These are phyloP conservation scores for Diospyros kaki DNA, from an alignment of 148 eudicot genomes.

Conservation along the genomic window DNA sequence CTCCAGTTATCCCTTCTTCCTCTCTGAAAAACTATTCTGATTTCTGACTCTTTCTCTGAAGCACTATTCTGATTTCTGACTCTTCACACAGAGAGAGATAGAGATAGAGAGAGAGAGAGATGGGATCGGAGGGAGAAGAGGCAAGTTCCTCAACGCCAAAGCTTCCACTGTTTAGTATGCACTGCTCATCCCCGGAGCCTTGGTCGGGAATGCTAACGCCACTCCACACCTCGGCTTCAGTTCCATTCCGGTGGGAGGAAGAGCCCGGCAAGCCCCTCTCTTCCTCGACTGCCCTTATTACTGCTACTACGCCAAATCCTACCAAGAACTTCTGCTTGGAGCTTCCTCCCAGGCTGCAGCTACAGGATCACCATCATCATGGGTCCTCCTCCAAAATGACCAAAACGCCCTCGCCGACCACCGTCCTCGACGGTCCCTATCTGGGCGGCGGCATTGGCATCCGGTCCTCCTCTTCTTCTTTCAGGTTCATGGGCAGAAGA, in stretches of 20 bases:
- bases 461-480: constrained; percentile 30
- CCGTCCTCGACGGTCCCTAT: constrained; percentile 56
- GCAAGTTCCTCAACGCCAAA: constrained; percentile 12
- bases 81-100: background rate
- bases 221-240: constrained; percentile 53
- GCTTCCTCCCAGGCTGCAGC: constrained; percentile 53
- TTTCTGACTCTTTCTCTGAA: too few species aligned
- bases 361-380: too few species aligned
- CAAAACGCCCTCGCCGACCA: constrained; percentile 68
- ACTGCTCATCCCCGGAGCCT: background rate
- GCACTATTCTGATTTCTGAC: too few species aligned
- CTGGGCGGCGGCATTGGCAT: constrained; percentile 20
- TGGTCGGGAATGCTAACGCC: constrained; percentile 31
- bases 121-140: constrained; percentile 33
- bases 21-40: background rate
- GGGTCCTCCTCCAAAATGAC: constrained; percentile 17
- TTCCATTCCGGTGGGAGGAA: constrained; percentile 85
- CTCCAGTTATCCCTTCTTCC: background rate
- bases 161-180: constrained; percentile 30
- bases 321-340: constrained; percentile 20
- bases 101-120: constrained; percentile 11
- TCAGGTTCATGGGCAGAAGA: constrained; percentile 38
- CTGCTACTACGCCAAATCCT: background rate
- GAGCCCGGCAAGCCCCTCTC: constrained; percentile 78
- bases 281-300: constrained; percentile 22